Evolutionary conservation across 495 filamentous ascomycete species (phyloP), one percentile per base, ranked within the genome.

Genomic region (Aspergillus conjunctus): DNA sequence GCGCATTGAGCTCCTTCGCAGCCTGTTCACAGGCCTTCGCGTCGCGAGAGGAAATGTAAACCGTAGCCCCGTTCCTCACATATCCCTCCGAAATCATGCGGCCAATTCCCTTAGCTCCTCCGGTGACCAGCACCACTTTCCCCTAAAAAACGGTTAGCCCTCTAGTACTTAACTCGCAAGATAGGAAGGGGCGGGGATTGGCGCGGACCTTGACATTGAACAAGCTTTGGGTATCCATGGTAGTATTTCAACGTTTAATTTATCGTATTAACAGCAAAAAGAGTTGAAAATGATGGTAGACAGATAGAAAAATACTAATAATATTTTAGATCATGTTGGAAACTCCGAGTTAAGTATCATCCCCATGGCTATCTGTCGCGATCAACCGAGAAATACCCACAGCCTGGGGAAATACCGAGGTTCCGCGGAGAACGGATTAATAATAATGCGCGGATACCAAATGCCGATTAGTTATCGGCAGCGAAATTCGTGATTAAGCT

Each of bases 41-140:
- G 67, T 88, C 88, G 45, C 90, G 87, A 4, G 89, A 91, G 8
- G 88, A 89, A 60, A 94, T 92, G 73, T 93, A 93, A 32, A 93
- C 90, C 41, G 85, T 91, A 17, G 91, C 90, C 41, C 91, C 90
- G 70, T 92, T 93, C 26, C 83, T 76, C 0, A 91, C 87, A 62
- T 89, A 88, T 3, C 90, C 88, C 65, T 92, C 86, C 0, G 90
- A 87, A 60, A 89, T 90, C 89, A 93, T 94, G 49, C 89, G 82
- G 61, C 88, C 88, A 65, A 91, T 88, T 32, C 88, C 88, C 63
- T 80, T 90, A 58, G 84, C 84, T 52, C 84, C 88, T 59, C 88
- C 88, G 55, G 88, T 91, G 63, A 91, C 84, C 76, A 89, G 79
- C 75, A 88, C 87, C 69, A 89, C 85, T 77, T 89, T 89, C 73